Conservation (phyloP, 805 yeast species). For the Kregervanrija delftensis region DNA sequence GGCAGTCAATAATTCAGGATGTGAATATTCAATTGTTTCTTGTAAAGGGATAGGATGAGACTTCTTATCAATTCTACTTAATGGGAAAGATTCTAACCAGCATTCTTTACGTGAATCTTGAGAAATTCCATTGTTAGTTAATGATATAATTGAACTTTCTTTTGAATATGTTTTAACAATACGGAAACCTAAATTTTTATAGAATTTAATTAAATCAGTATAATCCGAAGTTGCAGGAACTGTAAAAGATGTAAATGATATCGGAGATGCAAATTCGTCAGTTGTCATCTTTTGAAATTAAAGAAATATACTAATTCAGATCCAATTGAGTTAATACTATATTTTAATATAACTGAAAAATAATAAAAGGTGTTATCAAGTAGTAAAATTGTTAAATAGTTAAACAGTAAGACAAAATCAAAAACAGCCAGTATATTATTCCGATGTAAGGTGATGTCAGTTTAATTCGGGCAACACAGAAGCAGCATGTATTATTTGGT, state of each 20-base stretch:
- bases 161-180: constrained; percentile 55
- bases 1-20: constrained; percentile 13
- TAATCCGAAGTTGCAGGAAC: constrained; percentile 44
- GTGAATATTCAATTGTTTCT: constrained; percentile 23
- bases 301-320: no score
- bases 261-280: constrained; percentile 11
- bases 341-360: no score
- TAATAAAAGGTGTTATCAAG: no score
- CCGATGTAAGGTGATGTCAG: no score
- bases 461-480: no score
- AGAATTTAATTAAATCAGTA: constrained; percentile 46
- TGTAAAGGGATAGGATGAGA: constrained; percentile 30
- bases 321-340: no score
- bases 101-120: constrained; percentile 60
- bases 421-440: no score
- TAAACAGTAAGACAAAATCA: no score
- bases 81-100: constrained; percentile 68
- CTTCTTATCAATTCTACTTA: constrained; percentile 18
- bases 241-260: constrained; percentile 57
- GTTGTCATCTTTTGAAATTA: constrained; percentile 3
- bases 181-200: constrained; percentile 53
- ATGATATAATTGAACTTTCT: constrained; percentile 25
- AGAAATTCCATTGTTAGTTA: constrained; percentile 46
- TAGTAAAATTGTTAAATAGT: no score
- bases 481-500: no score